Evolutionary conservation across 1,284 basidiomycete species (phyloP), one percentile per base, ranked within the genome.

Genomic region (Leccinum pachyderme): DNA sequence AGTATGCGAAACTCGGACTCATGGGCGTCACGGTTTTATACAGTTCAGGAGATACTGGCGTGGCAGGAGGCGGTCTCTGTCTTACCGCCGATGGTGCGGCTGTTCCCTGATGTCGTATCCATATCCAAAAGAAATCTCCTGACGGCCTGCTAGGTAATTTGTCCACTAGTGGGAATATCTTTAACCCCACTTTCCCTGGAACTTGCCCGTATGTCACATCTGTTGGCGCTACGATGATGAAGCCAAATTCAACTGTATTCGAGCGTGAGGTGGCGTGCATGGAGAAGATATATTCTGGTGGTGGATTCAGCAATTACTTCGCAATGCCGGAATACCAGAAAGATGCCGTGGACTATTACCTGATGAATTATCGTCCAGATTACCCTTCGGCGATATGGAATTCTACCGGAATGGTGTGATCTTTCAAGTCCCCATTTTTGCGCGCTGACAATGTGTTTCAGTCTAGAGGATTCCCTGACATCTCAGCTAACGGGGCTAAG

Each of bases 1-100:
- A 84, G 64, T 85, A 85, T 60, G 83, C 56, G 3, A 73, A 79
- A 61, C 75, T 79, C 13, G 78, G 77, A 12, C 52, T 80, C 39
- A 67, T 77, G 74, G 78, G 78, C 18, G 63, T 78, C 4, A 79
- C 81, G 0, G 63, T 83, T 18, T 64, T 84, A 25, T 82, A 75
- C 59, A 75, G 76, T 32, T 78, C 76, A 22, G 81, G 80, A 11
- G 80, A 79, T 54, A 53, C 74, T 47, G 81, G 81, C 49, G 81
- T 81, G 5, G 81, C 78, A 5, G 79, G 78, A 28, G 60, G 54
- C 3, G 65, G 65, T 13, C 48, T 73, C 11, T 83, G 78, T 59
- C 64, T 83, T 37, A 71, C 75, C 55, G 57, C 70, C 1, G 59
- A 71, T 54, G 75, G 79, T 72, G 56, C 46, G 27, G 7, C 24